Conservation (phyloP, 306 rosid species). For the Sechiopsis laciniata region DNA sequence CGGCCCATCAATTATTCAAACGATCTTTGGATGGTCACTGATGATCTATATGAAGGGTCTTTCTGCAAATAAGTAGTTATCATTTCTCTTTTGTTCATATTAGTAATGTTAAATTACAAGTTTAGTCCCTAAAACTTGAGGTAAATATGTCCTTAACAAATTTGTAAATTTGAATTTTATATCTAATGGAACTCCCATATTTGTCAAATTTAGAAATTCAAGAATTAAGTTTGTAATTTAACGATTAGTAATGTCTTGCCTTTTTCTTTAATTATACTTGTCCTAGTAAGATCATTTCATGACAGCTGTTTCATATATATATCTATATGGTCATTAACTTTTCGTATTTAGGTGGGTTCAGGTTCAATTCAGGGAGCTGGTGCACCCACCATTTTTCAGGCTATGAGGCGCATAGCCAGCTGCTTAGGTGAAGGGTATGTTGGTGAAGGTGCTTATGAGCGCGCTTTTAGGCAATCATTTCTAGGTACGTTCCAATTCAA, state of each 20-base stretch:
- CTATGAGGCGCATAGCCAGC: constrained; percentile 77
- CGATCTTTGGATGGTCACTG: neutral
- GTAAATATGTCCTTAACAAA: too few relatives aligned
- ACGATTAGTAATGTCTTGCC: neutral
- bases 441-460: constrained; percentile 79
- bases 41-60: neutral
- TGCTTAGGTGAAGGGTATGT: constrained; percentile 42
- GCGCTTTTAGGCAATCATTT: constrained; percentile 82
- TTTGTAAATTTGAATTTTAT: too few relatives aligned
- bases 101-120: neutral
- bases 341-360: constrained; percentile 83
- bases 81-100: neutral
- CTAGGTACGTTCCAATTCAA: constrained; percentile 47
- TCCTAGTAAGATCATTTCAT: constrained; percentile 6
- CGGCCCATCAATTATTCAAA: neutral
- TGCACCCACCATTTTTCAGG: constrained; percentile 98
- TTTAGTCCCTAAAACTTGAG: too few relatives aligned
- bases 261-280: neutral
- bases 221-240: too few relatives aligned
- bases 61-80: neutral
- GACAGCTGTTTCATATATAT: neutral
- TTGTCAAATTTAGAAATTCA: too few relatives aligned
- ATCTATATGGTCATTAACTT: neutral
- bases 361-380: constrained; percentile 97
- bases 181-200: too few relatives aligned